Evolutionary conservation across 352 stramenopile genomes (phyloP).

Genomic region (Pythium periplocum): DNA sequence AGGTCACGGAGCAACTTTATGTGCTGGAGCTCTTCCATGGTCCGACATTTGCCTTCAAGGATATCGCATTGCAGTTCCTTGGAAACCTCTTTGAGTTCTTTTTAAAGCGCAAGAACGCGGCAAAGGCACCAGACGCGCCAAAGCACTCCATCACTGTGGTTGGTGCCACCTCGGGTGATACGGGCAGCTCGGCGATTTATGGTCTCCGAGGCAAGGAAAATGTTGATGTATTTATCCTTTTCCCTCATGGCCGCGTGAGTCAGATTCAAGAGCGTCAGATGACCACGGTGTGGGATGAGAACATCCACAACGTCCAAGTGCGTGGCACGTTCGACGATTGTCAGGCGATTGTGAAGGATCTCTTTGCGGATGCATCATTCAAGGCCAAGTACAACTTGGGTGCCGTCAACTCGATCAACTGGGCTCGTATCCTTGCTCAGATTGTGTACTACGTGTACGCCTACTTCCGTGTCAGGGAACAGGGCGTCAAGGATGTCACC

Average conservation of each 20-base stretch:
- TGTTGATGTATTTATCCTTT: constrained; percentile 98
- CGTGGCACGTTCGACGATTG: constrained; percentile 98
- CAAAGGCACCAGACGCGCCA: constrained; percentile 33
- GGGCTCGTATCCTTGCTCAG: constrained; percentile 98
- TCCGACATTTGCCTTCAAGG: constrained; percentile 99
- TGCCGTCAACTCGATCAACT: constrained; percentile 99
- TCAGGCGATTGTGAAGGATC: constrained; percentile 98
- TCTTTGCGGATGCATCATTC: constrained; percentile 94
- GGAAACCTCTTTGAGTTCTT: constrained; percentile 99
- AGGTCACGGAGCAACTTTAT: constrained; percentile 84
- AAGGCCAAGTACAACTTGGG: constrained; percentile 91
- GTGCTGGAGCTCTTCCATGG: constrained; percentile 99
- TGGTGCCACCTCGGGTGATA: constrained; percentile 97
- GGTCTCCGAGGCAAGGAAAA: constrained; percentile 96
- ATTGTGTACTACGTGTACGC: constrained; percentile 99
- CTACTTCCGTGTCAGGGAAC: constrained; percentile 88
- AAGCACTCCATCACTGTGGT: constrained; percentile 94
- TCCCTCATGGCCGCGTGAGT: constrained; percentile 94
- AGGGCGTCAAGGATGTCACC: constrained; percentile 66
- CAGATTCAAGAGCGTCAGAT: constrained; percentile 99
- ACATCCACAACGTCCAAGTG: constrained; percentile 96
- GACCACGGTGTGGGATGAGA: constrained; percentile 96
- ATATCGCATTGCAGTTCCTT: constrained; percentile 98
- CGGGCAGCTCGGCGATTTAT: constrained; percentile 97
- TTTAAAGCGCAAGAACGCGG: constrained; percentile 85